Conservation (phyloP, 1,284 basidiomycete species). For the Cutaneotrichosporon arboriforme region DNA sequence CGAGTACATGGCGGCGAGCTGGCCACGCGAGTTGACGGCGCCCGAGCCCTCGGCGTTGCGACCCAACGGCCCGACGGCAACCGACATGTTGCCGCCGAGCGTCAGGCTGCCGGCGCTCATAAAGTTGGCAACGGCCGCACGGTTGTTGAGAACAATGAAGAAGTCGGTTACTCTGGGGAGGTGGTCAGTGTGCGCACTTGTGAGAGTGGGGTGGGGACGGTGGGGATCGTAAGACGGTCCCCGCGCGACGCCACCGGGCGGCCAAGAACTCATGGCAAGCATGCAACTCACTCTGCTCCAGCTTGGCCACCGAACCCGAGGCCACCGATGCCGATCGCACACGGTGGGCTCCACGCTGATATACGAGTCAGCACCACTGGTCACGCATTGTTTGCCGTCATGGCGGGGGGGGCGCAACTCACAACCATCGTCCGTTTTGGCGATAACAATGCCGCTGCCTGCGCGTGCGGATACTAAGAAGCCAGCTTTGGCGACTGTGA, state of each 20-base stretch:
- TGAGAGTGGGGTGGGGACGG: conserved; percentile 49
- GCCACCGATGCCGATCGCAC: conserved; percentile 92
- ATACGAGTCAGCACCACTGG: conserved; percentile 7
- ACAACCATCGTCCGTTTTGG: conserved; percentile 75
- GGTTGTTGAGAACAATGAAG: conserved; percentile 76
- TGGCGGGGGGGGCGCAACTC: conserved; percentile 49
- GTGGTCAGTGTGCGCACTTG: conserved; percentile 53
- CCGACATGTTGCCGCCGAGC: conserved; percentile 21
- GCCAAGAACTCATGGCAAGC: background rate
- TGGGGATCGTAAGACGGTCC: background rate
- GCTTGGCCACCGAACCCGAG: conserved; percentile 75
- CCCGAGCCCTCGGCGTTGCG: conserved; percentile 91
- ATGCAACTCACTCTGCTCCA: conserved; percentile 50
- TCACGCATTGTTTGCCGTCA: background rate
- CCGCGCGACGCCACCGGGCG: no score
- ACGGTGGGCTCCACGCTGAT: conserved; percentile 84
- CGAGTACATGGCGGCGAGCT: conserved; percentile 91
- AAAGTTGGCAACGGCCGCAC: conserved; percentile 65
- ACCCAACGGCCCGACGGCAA: conserved; percentile 89
- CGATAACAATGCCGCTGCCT: conserved; percentile 88
- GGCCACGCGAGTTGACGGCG: conserved; percentile 76
- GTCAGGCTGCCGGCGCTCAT: conserved; percentile 89
- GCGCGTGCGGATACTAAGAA: conserved; percentile 60
- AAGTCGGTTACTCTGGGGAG: conserved; percentile 74
- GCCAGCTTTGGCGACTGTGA: conserved; percentile 55